Evolutionary conservation across 2,329 filamentous ascomycete species (phyloP), one percentile per base, ranked within the genome.

Genomic region (Botrytis elliptica): DNA sequence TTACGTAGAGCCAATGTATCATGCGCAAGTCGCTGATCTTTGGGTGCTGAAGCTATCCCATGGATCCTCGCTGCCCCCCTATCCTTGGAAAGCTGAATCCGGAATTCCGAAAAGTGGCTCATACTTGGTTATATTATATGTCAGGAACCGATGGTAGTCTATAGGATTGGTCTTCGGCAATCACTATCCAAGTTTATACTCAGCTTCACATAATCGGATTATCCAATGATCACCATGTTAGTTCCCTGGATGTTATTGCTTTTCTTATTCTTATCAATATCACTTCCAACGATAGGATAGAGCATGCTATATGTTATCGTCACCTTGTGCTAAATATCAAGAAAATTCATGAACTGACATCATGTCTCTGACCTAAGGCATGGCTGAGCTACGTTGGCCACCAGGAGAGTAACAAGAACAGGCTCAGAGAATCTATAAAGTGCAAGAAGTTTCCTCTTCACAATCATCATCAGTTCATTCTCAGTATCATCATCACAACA

Each of bases 351-450:
- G n/a, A 25, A 6, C 42, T 70, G 52, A 70, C 67, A 62, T 70
- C 67, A 70, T 70, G 42, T 44, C 44, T 6, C 22, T 49, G 42
- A 22, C 18, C 10, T 42, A 8, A 70, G 52, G n/a, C 6, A 46
- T 33, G 22, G 16, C 25, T 29, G n/a, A 36, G 14, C 42, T 29
- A 46, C 36, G n/a, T 25, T n/a, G n/a, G 38, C 38, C 18, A 18
- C n/a, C 18, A 25, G 10, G 12, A 62, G 38, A 18, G 25, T 36
- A 59, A 0, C 4, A 25, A 3, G 18, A 65, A 25, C 2, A 12
- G 12, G n/a, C 38, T 29, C 52, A 55, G 67, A 20, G n/a, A 60
- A 70, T 1, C 8, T 62, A 70, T 70, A 70, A 60, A n/a, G 59
- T 44, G 52, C 25, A 29, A 20, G 40, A 36, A 33, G 7, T 62